phyloP scores from a whole-genome alignment of 2,329 filamentous ascomycete species.

The Hymenoscyphus fructigenus region DNA sequence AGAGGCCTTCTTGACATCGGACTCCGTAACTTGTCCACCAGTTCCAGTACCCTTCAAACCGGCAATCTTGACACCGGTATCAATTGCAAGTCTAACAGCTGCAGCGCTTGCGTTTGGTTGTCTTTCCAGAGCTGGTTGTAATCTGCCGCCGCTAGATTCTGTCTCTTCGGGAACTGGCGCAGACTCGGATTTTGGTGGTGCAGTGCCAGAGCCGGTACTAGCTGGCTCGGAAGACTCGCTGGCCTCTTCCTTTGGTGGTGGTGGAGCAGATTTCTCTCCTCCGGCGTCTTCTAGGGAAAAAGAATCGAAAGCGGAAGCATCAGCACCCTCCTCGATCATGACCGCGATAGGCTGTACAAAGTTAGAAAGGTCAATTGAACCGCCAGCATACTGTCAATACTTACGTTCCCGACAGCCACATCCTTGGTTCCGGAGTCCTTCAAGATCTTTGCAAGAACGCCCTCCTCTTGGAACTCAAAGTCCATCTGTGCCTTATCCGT shows the following conservation, averaged over 20 bases:
- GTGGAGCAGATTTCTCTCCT: conserved; percentile 68
- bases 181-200: conserved; percentile 62
- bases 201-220: conserved; percentile 55
- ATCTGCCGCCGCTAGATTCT: conserved; percentile 69
- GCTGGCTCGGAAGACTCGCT: conserved; percentile 61
- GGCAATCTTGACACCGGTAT: conserved; percentile 77
- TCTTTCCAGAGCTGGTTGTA: conserved; percentile 83
- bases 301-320: conserved; percentile 82
- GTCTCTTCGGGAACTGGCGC: conserved; percentile 67
- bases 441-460: conserved; percentile 89
- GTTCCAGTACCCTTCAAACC: conserved; percentile 84
- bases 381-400: conserved; percentile 42
- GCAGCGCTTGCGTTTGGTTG: conserved; percentile 70
- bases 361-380: conserved; percentile 26
- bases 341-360: conserved; percentile 83
- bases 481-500: conserved; percentile 99
- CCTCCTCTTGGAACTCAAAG: conserved; percentile 99
- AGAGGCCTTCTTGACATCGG: conserved; percentile 86
- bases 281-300: conserved; percentile 91
- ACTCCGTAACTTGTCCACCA: conserved; percentile 83
- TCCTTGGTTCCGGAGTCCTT: conserved; percentile 94
- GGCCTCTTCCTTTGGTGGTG: conserved; percentile 65
- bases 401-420: conserved; percentile 87
- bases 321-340: conserved; percentile 86
- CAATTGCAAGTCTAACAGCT: conserved; percentile 78